phyloP scores from a whole-genome alignment of 345 rosid species.

The Carallia pectinifolia region DNA sequence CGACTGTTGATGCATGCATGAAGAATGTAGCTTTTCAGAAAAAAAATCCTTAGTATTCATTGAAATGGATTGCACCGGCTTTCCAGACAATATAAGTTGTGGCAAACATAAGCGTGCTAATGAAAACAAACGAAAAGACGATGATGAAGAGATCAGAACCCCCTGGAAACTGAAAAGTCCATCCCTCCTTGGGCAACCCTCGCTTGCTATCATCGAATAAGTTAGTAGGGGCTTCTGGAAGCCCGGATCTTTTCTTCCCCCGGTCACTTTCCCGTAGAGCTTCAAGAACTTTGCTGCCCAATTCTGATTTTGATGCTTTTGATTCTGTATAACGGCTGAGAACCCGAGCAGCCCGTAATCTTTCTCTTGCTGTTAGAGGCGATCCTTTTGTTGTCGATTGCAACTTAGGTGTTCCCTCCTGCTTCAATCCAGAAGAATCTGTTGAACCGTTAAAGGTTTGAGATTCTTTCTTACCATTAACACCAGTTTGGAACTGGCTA shows the following conservation, averaged over 20 bases:
- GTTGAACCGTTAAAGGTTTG: conserved; percentile 36
- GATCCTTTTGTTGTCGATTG: conserved; percentile 39
- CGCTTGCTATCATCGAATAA: conserved; percentile 85
- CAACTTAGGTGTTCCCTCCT: neutral
- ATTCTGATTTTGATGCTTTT: conserved; percentile 49
- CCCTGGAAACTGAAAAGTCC: conserved; percentile 77
- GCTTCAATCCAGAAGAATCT: conserved; percentile 26
- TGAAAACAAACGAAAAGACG: conserved; percentile 65
- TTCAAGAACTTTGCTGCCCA: conserved; percentile 72
- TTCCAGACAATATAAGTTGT: conserved; percentile 89
- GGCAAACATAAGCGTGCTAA: conserved; percentile 86
- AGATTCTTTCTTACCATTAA: conserved; percentile 17
- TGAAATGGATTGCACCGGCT: conserved; percentile 88
- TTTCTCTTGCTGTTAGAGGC: conserved; percentile 76
- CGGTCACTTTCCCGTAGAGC: conserved; percentile 71
- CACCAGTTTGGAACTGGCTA: conserved; percentile 14
- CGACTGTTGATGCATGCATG: neutral
- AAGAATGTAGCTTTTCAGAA: conserved; percentile 1
- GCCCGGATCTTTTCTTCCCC: conserved; percentile 66
- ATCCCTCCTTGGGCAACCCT: conserved; percentile 73
- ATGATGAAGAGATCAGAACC: conserved; percentile 65
- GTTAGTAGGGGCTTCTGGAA: conserved; percentile 87
- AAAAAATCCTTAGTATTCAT: conserved; percentile 41
- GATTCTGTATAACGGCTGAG: conserved; percentile 59
- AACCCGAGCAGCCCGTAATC: conserved; percentile 85